Conservation (phyloP, 139 green algal species). For the Micromonas pusilla region DNA sequence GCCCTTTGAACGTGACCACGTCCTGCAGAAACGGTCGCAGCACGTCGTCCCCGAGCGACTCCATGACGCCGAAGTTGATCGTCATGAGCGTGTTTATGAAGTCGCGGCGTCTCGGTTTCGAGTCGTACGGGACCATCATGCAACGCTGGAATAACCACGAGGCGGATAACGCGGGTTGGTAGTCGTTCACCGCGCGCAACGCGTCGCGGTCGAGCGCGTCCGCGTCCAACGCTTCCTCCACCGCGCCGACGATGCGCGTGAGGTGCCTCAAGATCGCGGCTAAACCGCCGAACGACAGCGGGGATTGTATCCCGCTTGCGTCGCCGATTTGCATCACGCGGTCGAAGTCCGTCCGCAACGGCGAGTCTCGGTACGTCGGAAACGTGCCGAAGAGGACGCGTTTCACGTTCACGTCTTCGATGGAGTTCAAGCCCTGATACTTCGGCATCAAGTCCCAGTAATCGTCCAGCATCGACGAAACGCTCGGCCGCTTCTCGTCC, state of each 20-base stretch:
- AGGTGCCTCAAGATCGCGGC: conserved; percentile 71
- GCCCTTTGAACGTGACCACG: conserved; percentile 64
- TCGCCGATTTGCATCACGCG: conserved; percentile 71
- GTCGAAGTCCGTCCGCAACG: conserved; percentile 71
- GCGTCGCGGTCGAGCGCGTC: background rate
- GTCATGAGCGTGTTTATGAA: conserved; percentile 42
- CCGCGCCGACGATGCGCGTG: conserved; percentile 34
- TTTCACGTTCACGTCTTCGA: conserved; percentile 66
- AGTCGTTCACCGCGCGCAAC: conserved; percentile 45
- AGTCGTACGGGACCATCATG: conserved; percentile 60
- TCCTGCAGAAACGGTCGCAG: conserved; percentile 88
- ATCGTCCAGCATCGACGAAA: conserved; percentile 76
- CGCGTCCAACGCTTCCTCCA: conserved; percentile 17
- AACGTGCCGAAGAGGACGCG: conserved; percentile 93
- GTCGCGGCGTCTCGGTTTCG: background rate
- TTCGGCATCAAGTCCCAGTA: conserved; percentile 87
- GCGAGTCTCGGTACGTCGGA: conserved; percentile 79
- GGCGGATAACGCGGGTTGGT: conserved; percentile 37
- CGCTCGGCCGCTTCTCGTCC: conserved; percentile 50
- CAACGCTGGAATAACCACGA: conserved; percentile 82
- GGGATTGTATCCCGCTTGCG: conserved; percentile 83
- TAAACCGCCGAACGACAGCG: conserved; percentile 93
- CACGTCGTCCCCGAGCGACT: conserved; percentile 55
- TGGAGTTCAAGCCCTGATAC: conserved; percentile 61
- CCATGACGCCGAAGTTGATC: conserved; percentile 76